These are phyloP conservation scores for Rhodotorula graminis DNA, from an alignment of 768 basidiomycete genomes.

Conservation along the genomic window DNA sequence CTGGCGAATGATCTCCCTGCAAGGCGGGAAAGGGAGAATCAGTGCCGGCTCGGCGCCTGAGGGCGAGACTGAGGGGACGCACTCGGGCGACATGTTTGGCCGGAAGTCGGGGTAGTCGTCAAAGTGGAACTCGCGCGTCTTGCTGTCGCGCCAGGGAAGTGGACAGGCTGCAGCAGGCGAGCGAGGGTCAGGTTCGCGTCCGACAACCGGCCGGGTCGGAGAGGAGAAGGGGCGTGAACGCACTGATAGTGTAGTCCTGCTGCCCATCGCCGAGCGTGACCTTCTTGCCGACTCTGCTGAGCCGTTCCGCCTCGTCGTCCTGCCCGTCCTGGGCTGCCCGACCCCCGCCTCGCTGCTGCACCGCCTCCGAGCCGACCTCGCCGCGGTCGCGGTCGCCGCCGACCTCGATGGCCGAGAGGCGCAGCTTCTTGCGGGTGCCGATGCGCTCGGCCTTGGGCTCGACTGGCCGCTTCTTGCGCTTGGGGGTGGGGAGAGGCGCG, in stretches of 20 bases:
- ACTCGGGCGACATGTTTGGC: conserved; percentile 23
- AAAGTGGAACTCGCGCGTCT: conserved; percentile 11
- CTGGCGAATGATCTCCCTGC: conserved; percentile 15
- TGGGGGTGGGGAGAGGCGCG: neutral
- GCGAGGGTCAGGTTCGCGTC: neutral
- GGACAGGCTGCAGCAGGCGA: conserved; percentile 1
- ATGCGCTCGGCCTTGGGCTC: neutral
- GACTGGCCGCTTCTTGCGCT: conserved; percentile 2
- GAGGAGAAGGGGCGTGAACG: neutral
- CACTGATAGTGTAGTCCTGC: conserved; percentile 17
- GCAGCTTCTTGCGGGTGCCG: neutral
- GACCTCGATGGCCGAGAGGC: neutral
- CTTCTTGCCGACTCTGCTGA: conserved; percentile 8
- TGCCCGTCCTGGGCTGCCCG: neutral
- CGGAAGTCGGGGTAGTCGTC: conserved; percentile 19
- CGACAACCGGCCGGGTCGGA: neutral
- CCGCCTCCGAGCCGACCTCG: neutral
- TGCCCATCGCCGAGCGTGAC: conserved; percentile 21
- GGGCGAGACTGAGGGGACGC: neutral
- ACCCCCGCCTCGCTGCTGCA: neutral
- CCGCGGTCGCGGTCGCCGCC: neutral
- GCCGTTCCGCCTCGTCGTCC: neutral
- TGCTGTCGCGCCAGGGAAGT: neutral
- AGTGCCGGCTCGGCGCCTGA: too few relatives aligned
- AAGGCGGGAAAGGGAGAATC: too few relatives aligned